Evolutionary conservation across 164 flowering plant genomes (phyloP), one percentile per base, ranked within the genome.

Genomic region (Echeveria elegans): DNA sequence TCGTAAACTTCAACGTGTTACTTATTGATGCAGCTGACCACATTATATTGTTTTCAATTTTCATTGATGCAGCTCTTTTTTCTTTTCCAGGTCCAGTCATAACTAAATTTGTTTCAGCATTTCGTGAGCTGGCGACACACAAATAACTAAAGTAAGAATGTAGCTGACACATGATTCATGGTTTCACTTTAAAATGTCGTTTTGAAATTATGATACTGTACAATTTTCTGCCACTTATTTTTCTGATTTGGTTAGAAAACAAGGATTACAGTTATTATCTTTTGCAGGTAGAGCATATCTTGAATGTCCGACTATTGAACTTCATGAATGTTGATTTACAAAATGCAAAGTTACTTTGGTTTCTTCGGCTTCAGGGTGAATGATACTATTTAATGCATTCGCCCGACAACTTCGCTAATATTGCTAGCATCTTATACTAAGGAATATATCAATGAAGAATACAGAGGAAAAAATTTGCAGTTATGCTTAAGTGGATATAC

Each of bases 121-220:
- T 94, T 71, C 96, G 83, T 69, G 98, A 94, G 82, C 87, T 94
- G 73, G 86, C 85, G 70, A 71, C 85, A 29, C 85, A 87, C 66
- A 94, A 91, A 77, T 97, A 94, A 67, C 87, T 85, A 72, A 94
- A 75, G 98, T 93, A 76, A 78, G 11, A 37, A 9, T 19, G n/a
- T 45, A 10, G 41, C 43, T 24, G 32, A 2, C 30, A 23, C 21
- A 31, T 5, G 50, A 19, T 29, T 29, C 62, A 60, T 16, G 21
- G 36, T 61, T 28, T 26, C 58, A 38, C 37, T 28, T 38, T 10
- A 68, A 9, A 29, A 19, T 12, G 15, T 29, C 34, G 18, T 15
- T 32, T 24, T 41, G 11, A 5, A 24, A n/a, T 29, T 14, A 47
- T 47, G 52, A 45, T 11, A 34, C 6, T 24, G 45, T 15, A 21